Evolutionary conservation across 140 eudicot genomes (phyloP).

Genomic region (Anethum foeniculum): DNA sequence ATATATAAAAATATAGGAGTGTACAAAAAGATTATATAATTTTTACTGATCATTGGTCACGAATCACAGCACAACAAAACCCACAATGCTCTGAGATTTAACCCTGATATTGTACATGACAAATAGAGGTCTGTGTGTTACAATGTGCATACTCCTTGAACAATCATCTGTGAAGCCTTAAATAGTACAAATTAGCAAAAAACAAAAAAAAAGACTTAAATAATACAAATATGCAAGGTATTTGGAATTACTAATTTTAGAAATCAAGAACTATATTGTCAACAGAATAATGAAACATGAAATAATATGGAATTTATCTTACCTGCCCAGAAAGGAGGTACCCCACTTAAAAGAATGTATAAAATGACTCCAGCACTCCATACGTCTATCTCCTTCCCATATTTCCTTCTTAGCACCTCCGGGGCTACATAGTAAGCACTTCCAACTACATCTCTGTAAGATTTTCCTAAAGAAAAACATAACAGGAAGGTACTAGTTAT

Average conservation of each 20-base stretch:
- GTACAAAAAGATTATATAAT: background rate
- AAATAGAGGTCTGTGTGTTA: background rate
- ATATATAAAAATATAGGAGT: background rate
- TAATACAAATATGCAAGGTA: background rate
- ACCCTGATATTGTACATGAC: background rate
- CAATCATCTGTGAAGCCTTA: background rate
- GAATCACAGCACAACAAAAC: background rate
- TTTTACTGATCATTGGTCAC: background rate
- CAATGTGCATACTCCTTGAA: background rate
- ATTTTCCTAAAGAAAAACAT: slow-evolving; percentile 34
- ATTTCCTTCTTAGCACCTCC: slow-evolving; percentile 54
- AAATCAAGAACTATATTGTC: background rate
- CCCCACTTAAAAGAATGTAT: slow-evolving; percentile 69
- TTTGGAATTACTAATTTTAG: background rate
- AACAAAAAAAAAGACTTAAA: too few relatives aligned
- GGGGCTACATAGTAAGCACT: slow-evolving; percentile 84
- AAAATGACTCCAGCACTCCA: slow-evolving; percentile 83
- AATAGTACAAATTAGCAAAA: background rate
- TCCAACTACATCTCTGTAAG: slow-evolving; percentile 56
- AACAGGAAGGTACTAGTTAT: background rate
- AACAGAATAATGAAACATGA: background rate
- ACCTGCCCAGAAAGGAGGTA: slow-evolving; percentile 86
- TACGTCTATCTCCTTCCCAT: slow-evolving; percentile 72
- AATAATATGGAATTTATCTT: background rate
- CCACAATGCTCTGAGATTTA: background rate